Evolutionary conservation across 768 basidiomycete genomes (phyloP), one percentile per base, ranked within the genome.

Genomic region (Gloeopeniophorella convolvens): DNA sequence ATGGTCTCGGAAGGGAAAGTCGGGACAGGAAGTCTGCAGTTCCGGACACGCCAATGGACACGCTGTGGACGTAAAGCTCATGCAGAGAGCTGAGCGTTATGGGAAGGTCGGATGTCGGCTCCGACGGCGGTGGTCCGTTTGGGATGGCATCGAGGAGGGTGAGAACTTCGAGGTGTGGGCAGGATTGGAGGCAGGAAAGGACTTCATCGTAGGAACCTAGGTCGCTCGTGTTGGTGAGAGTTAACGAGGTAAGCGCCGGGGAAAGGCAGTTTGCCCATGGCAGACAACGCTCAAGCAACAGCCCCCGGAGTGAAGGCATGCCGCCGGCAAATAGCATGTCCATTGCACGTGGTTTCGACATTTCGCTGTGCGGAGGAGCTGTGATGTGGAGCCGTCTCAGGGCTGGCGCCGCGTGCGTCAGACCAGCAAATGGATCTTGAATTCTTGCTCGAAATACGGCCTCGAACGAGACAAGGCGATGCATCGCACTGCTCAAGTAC

Each of bases 101-200:
- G 4, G 35, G 43, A 12, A 26, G 30, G 23, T 45, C 50, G 50
- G 50, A 44, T 32, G 42, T 45, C 43, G 50, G 50, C 20, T 24
- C 50, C 36, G 50, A 26, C 33, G 44, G 16, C 2, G 42, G 13
- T 26, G 42, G 26, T 15, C 20, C 31, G 8, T 45, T 36, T 7
- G 41, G 33, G 24, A 50, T 43, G 10, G 26, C 31, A 6, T 33
- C 39, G 42, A 44, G 36, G 12, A 35, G 32, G 16, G 32, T 28
- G 32, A 49, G 48, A 20, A 42, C 48, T 34, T 49, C 40, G 12
- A 49, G 13, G 26, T 49, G 27, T 42, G 40, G 24, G 18, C 41
- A 24, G 16, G 23, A 44, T 23, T 31, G 13, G 23, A 45, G 23
- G 23, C 18, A 21, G 18, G 43, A 51, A 31, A 32, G 36, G n/a